Conservation (phyloP, 2,329 filamentous ascomycete species). For the Colletotrichum brevisporum region DNA sequence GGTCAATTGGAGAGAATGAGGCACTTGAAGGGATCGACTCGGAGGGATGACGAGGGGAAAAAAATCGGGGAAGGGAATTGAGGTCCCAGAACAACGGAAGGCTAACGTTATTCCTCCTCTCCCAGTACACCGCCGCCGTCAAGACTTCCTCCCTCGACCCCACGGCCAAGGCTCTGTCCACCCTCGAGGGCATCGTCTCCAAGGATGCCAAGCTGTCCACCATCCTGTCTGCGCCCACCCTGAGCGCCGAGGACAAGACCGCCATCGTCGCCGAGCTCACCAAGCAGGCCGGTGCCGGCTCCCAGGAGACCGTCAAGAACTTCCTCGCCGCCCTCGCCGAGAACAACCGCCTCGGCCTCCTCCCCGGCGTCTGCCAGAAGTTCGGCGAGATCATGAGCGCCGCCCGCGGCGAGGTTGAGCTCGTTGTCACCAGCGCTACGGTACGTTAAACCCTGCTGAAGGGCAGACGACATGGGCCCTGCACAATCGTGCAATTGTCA, state of each 20-base stretch:
- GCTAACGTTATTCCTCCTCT: slow-evolving; percentile 56
- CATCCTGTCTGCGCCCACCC: slow-evolving; percentile 86
- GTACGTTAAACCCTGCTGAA: slow-evolving; percentile 65
- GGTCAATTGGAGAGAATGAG: slow-evolving; percentile 43
- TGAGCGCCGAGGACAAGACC: slow-evolving; percentile 84
- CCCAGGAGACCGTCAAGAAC: slow-evolving; percentile 92
- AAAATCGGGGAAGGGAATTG: slow-evolving; percentile 14
- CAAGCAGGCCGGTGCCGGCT: slow-evolving; percentile 80
- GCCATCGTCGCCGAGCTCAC: slow-evolving; percentile 88
- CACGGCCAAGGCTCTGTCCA: slow-evolving; percentile 83
- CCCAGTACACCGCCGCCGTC: slow-evolving; percentile 93
- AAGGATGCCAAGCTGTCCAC: slow-evolving; percentile 84
- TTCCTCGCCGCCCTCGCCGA: slow-evolving; percentile 91
- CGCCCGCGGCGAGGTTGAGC: slow-evolving; percentile 91
- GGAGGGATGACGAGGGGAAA: slow-evolving; percentile 10
- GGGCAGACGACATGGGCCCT: neutral
- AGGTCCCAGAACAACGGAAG: slow-evolving; percentile 34
- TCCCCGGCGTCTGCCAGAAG: slow-evolving; percentile 88
- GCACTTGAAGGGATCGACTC: slow-evolving; percentile 6
- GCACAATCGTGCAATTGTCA: neutral
- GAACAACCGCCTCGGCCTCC: slow-evolving; percentile 92
- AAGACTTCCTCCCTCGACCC: slow-evolving; percentile 90
- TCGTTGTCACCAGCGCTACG: slow-evolving; percentile 90
- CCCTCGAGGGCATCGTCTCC: slow-evolving; percentile 79
- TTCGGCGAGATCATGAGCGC: slow-evolving; percentile 91